These are phyloP conservation scores for Oldenlandia corymbosa DNA, from an alignment of 257 asterid species.

Conservation along the genomic window DNA sequence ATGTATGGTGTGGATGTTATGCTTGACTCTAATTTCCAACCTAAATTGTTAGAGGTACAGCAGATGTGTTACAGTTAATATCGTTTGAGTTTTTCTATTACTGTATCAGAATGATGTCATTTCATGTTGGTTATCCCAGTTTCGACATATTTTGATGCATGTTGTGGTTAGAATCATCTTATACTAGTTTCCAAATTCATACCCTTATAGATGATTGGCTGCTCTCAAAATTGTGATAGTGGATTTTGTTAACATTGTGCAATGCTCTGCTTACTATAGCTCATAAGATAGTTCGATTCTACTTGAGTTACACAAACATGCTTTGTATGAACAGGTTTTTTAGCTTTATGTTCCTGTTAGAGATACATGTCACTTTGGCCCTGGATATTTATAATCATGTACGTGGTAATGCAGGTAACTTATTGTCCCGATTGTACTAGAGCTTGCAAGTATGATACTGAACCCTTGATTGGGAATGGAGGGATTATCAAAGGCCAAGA, in stretches of 20 bases:
- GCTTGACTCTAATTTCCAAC: slow-evolving; percentile 67
- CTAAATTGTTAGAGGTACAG: slow-evolving; percentile 80
- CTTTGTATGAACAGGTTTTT: slow-evolving; percentile 1
- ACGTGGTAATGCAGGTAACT: slow-evolving; percentile 53
- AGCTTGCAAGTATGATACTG: slow-evolving; percentile 79
- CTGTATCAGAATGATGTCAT: too few relatives aligned
- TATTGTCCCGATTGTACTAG: slow-evolving; percentile 93
- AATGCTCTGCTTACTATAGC: background rate
- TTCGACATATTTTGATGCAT: too few relatives aligned
- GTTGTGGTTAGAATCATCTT: too few relatives aligned
- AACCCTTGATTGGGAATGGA: slow-evolving; percentile 44
- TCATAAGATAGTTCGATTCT: background rate
- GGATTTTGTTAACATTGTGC: background rate
- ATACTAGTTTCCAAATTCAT: too few relatives aligned
- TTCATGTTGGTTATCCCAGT: too few relatives aligned
- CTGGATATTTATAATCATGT: slow-evolving; percentile 4
- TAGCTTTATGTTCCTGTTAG: background rate
- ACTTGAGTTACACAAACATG: background rate
- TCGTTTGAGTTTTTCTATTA: background rate
- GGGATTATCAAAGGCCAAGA: slow-evolving; percentile 53
- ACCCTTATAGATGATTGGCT: background rate
- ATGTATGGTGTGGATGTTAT: slow-evolving; percentile 96
- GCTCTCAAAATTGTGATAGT: background rate
- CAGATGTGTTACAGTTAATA: background rate
- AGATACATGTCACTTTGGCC: background rate